Conservation (phyloP, 2,329 filamentous ascomycete genomes). For the Xylariaceae sp. region DNA sequence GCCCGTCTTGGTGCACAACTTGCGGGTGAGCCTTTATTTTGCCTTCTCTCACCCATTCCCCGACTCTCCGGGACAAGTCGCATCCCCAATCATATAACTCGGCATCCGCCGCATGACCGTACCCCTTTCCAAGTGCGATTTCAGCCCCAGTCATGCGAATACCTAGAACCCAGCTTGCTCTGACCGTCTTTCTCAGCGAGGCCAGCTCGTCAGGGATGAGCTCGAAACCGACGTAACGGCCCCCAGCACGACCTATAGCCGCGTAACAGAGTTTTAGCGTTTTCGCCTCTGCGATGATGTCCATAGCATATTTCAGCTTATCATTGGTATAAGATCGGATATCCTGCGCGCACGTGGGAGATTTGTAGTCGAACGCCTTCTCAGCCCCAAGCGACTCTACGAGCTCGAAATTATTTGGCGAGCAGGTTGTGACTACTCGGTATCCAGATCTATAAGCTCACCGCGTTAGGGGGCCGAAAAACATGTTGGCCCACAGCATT, state of each 20-base stretch:
- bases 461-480: no score
- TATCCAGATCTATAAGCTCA: no score
- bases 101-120: no score
- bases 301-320: background rate
- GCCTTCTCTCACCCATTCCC: no score
- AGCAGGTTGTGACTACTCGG: constrained; percentile 6
- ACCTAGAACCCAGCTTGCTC: background rate
- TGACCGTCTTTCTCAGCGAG: background rate
- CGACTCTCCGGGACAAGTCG: no score
- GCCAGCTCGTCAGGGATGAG: background rate
- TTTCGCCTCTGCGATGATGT: background rate
- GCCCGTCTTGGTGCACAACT: no score
- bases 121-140: no score
- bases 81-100: no score
- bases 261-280: background rate
- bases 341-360: background rate
- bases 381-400: background rate
- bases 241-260: background rate
- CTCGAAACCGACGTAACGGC: background rate
- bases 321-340: background rate
- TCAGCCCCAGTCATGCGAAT: background rate
- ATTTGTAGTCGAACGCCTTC: background rate
- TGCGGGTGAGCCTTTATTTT: no score
- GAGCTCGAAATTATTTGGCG: constrained; percentile 1
- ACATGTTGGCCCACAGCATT: no score